phyloP scores from a whole-genome alignment of 768 basidiomycete species.

The Termitomyces heimii region DNA sequence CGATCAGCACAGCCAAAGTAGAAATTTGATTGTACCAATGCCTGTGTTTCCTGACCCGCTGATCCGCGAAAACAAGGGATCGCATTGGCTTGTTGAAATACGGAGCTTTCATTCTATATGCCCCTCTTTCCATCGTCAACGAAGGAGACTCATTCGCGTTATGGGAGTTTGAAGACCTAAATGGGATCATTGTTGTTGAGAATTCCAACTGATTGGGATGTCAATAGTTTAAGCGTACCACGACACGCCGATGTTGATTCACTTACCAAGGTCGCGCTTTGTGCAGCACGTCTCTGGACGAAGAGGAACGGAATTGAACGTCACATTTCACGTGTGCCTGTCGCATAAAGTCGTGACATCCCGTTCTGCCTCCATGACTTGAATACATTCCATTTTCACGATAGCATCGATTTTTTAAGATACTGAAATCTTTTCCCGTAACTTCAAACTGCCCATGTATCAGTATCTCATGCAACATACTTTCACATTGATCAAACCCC shows the following conservation, averaged over 20 bases:
- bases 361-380: background rate
- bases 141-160: constrained; percentile 50
- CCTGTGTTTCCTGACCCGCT: background rate
- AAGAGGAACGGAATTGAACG: background rate
- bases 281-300: background rate
- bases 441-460: background rate
- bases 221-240: background rate
- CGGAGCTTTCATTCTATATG: constrained; percentile 55
- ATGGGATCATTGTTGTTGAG: constrained; percentile 20
- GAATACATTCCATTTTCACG: background rate
- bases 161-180: constrained; percentile 18
- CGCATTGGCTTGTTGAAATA: constrained; percentile 13
- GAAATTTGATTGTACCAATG: constrained; percentile 17
- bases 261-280: background rate
- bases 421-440: background rate
- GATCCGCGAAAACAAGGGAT: background rate
- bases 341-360: background rate
- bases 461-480: background rate
- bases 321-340: background rate
- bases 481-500: background rate
- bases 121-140: constrained; percentile 57
- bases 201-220: background rate
- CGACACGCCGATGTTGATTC: background rate
- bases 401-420: background rate
- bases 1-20: constrained; percentile 37